Evolutionary conservation across 345 rosid species (phyloP).

Genomic region (Odontarrhena argentea): DNA sequence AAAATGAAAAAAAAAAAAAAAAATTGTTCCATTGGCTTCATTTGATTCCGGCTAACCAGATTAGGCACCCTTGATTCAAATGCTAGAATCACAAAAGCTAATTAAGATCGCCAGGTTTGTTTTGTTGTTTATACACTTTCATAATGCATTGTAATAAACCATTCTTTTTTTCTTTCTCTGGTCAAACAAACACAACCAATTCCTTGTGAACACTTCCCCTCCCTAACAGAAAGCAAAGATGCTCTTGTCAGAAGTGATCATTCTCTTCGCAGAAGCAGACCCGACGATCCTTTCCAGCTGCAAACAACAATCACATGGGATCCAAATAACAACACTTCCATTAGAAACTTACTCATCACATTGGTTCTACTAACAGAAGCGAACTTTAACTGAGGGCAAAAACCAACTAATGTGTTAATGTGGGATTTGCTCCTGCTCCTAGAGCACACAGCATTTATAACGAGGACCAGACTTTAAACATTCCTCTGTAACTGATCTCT

Average conservation of each 20-base stretch:
- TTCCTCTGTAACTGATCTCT: not conserved
- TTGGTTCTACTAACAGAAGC: conserved; percentile 2
- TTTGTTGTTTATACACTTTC: no score
- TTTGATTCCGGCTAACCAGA: no score
- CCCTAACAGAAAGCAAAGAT: conserved; percentile 66
- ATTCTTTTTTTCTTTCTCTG: no score
- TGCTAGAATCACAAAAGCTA: no score
- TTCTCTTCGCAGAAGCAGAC: conserved; percentile 56
- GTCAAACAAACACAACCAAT: no score
- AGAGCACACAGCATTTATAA: no score
- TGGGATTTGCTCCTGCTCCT: no score
- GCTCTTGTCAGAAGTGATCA: conserved; percentile 71
- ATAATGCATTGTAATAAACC: no score
- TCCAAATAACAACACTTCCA: conserved; percentile 18
- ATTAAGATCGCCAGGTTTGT: no score
- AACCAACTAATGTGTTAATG: not conserved
- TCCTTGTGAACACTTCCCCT: not conserved
- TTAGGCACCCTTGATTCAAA: no score
- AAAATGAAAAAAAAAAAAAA: no score
- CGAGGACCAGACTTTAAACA: not conserved
- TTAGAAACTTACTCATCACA: conserved; percentile 15
- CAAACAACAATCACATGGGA: conserved; percentile 1
- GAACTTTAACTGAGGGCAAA: not conserved
- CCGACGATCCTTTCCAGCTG: conserved; percentile 91
- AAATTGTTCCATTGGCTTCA: no score